Base-by-base conservation (phyloP, 495 filamentous ascomycete genomes). In the Tuber umbilicatum region DNA sequence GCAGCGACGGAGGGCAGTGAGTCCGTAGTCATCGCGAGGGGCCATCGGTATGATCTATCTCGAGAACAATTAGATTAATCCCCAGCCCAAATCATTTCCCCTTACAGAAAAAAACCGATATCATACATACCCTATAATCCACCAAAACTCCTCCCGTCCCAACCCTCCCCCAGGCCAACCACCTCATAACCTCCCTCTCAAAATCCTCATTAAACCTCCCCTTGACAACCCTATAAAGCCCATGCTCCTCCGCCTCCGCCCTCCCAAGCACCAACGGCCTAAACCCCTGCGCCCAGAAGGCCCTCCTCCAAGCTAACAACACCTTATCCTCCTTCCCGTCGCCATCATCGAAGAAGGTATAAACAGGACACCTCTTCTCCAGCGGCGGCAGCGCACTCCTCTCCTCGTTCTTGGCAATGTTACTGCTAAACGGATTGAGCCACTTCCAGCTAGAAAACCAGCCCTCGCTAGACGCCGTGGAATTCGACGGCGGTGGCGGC, bases 121-220 rank as follows among this genome's bases (percentile, higher is more conserved):
- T 31, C 71, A 60, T 16, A 70, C 78, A 71, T 80, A 81, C 88
- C 12, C 89, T 85, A 85, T 91, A 91, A 81, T 95, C 90, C 35
- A 91, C 88, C 16, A 99, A 87, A 27, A 97, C 83, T 6, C 95
- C 95, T 2, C 94, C 94, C 41, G 89, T 89, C n/a, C 91, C 90
- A 92, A 97, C 96, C 73, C 91, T 89, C 31, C 92, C 93, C 94
- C 94, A 99, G 5, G 95, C 95, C 73, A 97, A 84, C 94, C 93
- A 97, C 73, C 91, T 87, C 85, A 91, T 89, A 45, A 97, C 78
- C 72, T 97, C 93, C 27, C 85, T 86, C 82, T 92, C 90, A 72
- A 96, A 80, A 43, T 86, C 86, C 0, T 85, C 80, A 23, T 85
- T 41, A 82, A 68, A 85, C 73, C 64, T 86, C 78, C 71, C 85